Conservation (phyloP, 352 stramenopile species). For the Phytophthora litchii region DNA sequence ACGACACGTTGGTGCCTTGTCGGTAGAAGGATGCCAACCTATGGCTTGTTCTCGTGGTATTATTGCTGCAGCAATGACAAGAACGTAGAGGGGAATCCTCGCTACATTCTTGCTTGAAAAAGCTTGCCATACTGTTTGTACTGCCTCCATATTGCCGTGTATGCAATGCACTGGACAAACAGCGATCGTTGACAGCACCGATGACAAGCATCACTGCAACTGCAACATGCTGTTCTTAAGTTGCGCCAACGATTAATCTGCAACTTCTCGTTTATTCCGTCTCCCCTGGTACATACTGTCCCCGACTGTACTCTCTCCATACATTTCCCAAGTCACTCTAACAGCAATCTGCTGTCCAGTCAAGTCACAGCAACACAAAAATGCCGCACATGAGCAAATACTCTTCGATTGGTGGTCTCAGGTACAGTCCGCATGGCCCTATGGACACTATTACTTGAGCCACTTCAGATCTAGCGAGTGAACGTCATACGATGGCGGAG, state of each 20-base stretch:
- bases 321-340: conserved; percentile 21
- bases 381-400: conserved; percentile 19
- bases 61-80: too few species aligned
- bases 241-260: neutral
- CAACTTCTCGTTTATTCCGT: conserved; percentile 22
- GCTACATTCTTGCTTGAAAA: too few species aligned
- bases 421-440: neutral
- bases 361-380: conserved; percentile 25
- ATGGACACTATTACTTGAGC: neutral
- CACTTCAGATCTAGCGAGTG: conserved; percentile 26
- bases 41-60: too few species aligned
- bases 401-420: conserved; percentile 36
- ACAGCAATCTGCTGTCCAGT: conserved; percentile 37
- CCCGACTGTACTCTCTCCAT: conserved; percentile 8
- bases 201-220: conserved; percentile 2
- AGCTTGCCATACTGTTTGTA: too few species aligned
- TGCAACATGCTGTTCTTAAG: too few species aligned
- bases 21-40: too few species aligned
- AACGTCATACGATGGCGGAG: conserved; percentile 12
- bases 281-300: conserved; percentile 8
- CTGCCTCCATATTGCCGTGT: too few species aligned
- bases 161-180: too few species aligned
- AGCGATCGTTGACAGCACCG: too few species aligned
- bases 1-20: too few species aligned
- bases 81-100: too few species aligned